Evolutionary conservation across 129 eudicot genomes (phyloP).

Genomic region (Chrysanthemum seticuspe): DNA sequence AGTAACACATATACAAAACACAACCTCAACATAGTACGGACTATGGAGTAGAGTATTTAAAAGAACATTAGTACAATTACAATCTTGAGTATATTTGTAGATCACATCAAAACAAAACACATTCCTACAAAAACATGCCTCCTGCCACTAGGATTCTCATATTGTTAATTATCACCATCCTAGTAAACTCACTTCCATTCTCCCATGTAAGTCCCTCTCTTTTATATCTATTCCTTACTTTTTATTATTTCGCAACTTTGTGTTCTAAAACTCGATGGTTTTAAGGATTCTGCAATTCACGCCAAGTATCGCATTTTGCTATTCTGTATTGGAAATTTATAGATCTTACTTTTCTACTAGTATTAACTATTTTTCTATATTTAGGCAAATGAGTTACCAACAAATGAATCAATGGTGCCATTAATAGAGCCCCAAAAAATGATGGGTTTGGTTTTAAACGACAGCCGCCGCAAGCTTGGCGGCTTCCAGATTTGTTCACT

Average conservation of each 20-base stretch:
- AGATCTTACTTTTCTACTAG: neutral
- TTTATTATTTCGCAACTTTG: neutral
- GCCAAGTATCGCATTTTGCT: no score
- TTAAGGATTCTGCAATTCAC: no score
- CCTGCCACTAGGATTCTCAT: conserved; percentile 11
- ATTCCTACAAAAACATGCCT: conserved; percentile 23
- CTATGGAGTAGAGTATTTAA: no score
- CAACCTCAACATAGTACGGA: no score
- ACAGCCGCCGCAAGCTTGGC: conserved; percentile 54
- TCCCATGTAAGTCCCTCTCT: conserved; percentile 5
- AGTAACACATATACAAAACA: no score
- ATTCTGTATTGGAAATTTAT: neutral
- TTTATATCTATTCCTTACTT: neutral
- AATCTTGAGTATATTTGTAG: no score
- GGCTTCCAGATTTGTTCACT: conserved; percentile 78
- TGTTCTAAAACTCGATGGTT: no score
- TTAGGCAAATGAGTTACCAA: conserved; percentile 46
- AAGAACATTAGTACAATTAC: no score
- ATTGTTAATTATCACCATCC: conserved; percentile 22
- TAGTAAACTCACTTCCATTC: conserved; percentile 16
- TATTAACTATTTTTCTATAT: neutral
- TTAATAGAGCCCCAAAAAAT: conserved; percentile 42
- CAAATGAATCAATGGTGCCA: conserved; percentile 59
- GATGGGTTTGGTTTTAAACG: conserved; percentile 45
- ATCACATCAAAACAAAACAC: neutral